These are phyloP conservation scores for Hibiscus trionum DNA, from an alignment of 345 rosid genomes.

Conservation along the genomic window DNA sequence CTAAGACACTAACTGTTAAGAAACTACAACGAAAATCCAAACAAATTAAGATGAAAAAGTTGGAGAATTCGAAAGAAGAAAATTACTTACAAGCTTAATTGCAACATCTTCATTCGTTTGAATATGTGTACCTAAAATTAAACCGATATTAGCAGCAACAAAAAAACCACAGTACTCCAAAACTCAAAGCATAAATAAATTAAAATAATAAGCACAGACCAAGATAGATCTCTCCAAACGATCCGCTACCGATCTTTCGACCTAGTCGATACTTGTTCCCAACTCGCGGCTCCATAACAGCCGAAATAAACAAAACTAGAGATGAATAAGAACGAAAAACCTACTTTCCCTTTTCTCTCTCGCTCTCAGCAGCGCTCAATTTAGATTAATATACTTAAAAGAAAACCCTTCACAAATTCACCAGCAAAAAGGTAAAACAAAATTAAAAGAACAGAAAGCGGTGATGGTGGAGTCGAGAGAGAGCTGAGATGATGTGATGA, in stretches of 20 bases:
- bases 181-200: neutral
- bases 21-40: neutral
- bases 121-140: conserved; percentile 58
- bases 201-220: conserved; percentile 38
- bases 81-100: conserved; percentile 83
- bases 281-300: conserved; percentile 71
- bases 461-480: neutral
- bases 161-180: neutral
- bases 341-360: neutral
- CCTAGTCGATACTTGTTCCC: conserved; percentile 89
- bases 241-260: conserved; percentile 94
- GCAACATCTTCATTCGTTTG: conserved; percentile 97
- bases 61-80: neutral
- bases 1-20: neutral
- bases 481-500: neutral
- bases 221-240: conserved; percentile 95
- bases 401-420: neutral
- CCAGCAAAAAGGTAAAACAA: neutral
- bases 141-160: neutral
- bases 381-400: neutral
- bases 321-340: neutral
- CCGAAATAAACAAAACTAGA: neutral
- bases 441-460: neutral
- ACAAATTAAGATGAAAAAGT: neutral
- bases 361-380: neutral